Conservation (phyloP, 345 rosid genomes). For the Bretschneidera sinensis region DNA sequence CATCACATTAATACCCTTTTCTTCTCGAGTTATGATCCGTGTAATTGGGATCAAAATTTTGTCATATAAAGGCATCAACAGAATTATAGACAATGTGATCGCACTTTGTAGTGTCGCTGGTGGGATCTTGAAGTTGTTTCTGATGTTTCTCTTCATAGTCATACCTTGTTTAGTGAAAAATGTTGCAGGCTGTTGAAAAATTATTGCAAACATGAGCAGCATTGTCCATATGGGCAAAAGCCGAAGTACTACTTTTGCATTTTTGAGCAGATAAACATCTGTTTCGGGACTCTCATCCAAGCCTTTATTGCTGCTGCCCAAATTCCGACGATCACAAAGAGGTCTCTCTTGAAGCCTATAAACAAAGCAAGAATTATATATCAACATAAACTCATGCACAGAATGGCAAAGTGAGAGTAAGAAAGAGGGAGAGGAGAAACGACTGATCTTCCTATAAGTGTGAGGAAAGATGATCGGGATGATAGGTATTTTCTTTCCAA, state of each 20-base stretch:
- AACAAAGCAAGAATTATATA: constrained; percentile 8
- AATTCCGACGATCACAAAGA: constrained; percentile 41
- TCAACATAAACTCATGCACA: constrained; percentile 7
- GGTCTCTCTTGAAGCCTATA: constrained; percentile 81
- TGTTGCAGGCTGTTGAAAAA: constrained; percentile 83
- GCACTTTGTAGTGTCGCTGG: constrained; percentile 91
- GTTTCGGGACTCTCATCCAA: constrained; percentile 17
- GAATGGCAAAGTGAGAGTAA: too few relatives aligned
- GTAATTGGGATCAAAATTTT: constrained; percentile 51
- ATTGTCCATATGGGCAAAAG: constrained; percentile 85
- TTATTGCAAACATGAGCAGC: constrained; percentile 86
- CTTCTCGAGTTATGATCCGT: constrained; percentile 31
- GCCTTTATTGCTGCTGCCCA: constrained; percentile 2
- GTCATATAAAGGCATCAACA: constrained; percentile 81
- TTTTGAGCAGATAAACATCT: constrained; percentile 27
- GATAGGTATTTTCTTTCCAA: too few relatives aligned
- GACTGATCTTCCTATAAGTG: too few relatives aligned
- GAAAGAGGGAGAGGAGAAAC: too few relatives aligned
- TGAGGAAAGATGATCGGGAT: too few relatives aligned
- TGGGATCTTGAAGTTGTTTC: constrained; percentile 72
- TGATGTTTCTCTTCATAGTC: constrained; percentile 73
- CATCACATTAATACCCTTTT: constrained; percentile 58
- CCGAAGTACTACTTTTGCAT: constrained; percentile 40
- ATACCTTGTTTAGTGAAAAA: constrained; percentile 93
- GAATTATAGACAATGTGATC: constrained; percentile 80